Conservation (phyloP, 202 grass and related monocot genomes). For the Sporobolus alterniflorus region DNA sequence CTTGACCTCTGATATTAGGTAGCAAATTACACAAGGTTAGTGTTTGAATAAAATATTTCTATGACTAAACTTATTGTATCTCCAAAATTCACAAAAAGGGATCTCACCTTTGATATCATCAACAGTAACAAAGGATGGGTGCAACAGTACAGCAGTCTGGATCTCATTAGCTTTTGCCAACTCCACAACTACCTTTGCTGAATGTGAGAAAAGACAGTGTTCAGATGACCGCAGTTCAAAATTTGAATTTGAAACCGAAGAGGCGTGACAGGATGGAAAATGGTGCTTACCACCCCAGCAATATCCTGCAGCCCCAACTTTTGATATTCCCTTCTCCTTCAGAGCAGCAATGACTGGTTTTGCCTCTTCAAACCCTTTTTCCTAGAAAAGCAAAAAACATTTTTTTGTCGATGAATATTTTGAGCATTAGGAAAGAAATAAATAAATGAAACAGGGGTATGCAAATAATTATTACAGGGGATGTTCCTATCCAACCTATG, state of each 20-base stretch:
- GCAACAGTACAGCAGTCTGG: constrained; percentile 63
- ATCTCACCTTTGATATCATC: constrained; percentile 76
- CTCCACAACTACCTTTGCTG: constrained; percentile 73
- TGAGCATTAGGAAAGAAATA: not conserved
- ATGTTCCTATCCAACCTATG: not conserved
- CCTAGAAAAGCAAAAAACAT: constrained; percentile 22
- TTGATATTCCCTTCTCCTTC: constrained; percentile 61
- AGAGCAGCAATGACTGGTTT: constrained; percentile 61
- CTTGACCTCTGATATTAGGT: constrained; percentile 54
- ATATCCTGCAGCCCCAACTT: constrained; percentile 76
- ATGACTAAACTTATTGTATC: not conserved
- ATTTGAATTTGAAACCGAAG: not conserved
- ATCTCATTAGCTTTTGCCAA: constrained; percentile 69
- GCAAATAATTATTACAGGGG: not conserved
- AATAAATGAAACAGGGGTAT: not conserved
- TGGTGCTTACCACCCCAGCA: constrained; percentile 80
- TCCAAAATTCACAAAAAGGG: not conserved
- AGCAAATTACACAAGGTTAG: not conserved
- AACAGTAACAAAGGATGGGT: constrained; percentile 63
- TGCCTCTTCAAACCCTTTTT: constrained; percentile 64
- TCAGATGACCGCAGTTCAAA: constrained; percentile 1
- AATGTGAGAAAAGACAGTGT: not conserved
- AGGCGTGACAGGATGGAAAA: not conserved
- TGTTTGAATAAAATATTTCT: not conserved
- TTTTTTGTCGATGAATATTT: constrained; percentile 5